Base-by-base conservation (phyloP, 768 basidiomycete genomes). In the Tricholoma bakamatsutake region DNA sequence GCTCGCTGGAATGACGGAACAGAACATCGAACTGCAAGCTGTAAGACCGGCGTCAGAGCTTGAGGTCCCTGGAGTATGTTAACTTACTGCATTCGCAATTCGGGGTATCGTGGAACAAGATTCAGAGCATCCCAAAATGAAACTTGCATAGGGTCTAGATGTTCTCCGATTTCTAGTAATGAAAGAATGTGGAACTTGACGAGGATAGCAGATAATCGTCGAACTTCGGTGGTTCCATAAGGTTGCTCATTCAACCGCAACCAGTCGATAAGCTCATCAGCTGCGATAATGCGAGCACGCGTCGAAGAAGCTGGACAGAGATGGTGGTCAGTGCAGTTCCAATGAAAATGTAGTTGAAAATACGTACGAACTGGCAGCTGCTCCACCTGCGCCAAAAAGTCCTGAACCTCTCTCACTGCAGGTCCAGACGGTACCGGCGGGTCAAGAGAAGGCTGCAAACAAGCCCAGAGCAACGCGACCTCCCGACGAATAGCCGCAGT, bases 251-350 rank as follows among this genome's bases (percentile, higher is more conserved):
- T 61, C 1, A 87, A 67, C 35, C 87, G 81, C 31, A 85, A 55
- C 79, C 80, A 83, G 59, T 87, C 85, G n/a, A 88, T 71, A 0
- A 89, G 70, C 50, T 83, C 81, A 43, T 73, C 81, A 0, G 84
- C 84, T 28, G 71, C 60, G 1, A 63, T 58, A 48, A 67, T 70
- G 42, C 77, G 67, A 24, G 67, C 68, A 2, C 52, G 52, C 39
- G 67, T 67, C 2, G 71, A 66, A 15, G 66, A 62, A 31, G 78
- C 83, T 85, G 46, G n/a, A 57, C 1, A 28, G 42, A 27, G 8
- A 28, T 28, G 13, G 55, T 27, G 34, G 11, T 21, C 40, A 50
- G 7, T n/a, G 2, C 15, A 17, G 12, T 56, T 37, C n/a, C 15
- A 9, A 43, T 11, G 21, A 17, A 21, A 7, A 24, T n/a, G 30